A percentile compares a stretch with the other conserved stretches of the same genome.
Evolutionary conservation across 495 filamentous ascomycete genomes (phyloP).

Genomic region (Tuber borchii): DNA sequence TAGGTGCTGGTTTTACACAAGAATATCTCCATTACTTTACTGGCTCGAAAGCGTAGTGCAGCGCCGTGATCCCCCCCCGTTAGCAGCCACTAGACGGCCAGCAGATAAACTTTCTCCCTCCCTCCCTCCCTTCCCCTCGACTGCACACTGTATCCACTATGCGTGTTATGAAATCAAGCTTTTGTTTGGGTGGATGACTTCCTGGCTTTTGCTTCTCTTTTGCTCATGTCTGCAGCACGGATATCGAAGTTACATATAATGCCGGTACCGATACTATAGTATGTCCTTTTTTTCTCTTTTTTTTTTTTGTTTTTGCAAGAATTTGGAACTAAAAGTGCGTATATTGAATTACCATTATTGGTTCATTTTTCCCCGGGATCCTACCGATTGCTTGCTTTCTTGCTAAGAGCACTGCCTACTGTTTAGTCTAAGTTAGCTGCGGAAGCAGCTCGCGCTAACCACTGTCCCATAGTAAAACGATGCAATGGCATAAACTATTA

Average conservation of each 20-base stretch:
- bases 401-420: not conserved
- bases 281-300: not conserved
- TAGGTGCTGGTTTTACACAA: not conserved
- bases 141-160: not conserved
- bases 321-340: not conserved
- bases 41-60: not conserved
- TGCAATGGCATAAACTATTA: not conserved
- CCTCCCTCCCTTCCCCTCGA: not conserved
- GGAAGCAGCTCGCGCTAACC: not conserved
- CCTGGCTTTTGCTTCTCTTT: not conserved
- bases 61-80: not conserved
- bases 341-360: not conserved
- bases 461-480: not conserved
- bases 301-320: not conserved
- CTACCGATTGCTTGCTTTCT: not conserved
- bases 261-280: not conserved
- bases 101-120: not conserved
- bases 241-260: not conserved
- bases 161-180: not conserved
- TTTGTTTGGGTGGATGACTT: not conserved
- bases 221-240: not conserved
- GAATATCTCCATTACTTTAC: not conserved
- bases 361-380: not conserved
- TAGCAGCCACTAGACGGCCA: not conserved
- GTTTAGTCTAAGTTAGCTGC: not conserved